A percentile compares a stretch with the other conserved stretches of the same genome.
Evolutionary conservation across 805 yeast species (phyloP).

Genomic region (Candida tammaniensis): DNA sequence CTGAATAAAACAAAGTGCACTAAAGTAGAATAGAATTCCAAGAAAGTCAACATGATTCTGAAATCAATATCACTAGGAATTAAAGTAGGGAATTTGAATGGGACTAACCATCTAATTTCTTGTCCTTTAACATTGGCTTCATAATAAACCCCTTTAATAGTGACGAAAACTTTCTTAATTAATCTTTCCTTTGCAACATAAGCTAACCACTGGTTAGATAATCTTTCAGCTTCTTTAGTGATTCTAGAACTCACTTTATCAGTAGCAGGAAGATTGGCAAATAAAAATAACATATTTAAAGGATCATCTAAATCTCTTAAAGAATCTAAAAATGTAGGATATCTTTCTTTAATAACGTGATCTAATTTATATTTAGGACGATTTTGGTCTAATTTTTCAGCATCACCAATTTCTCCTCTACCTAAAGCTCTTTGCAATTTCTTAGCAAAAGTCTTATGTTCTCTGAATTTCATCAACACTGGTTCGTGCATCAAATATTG

Average conservation of each 20-base stretch:
- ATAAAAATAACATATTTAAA: conserved; percentile 87
- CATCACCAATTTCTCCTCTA: conserved; percentile 86
- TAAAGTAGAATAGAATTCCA: conserved; percentile 92
- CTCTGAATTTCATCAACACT: conserved; percentile 84
- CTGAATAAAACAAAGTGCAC: conserved; percentile 84
- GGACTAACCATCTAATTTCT: conserved; percentile 93
- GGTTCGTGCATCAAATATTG: conserved; percentile 96
- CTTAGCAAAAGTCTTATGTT: conserved; percentile 90
- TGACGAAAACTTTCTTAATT: conserved; percentile 86
- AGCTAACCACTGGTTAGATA: conserved; percentile 95
- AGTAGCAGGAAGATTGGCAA: conserved; percentile 93
- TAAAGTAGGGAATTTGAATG: conserved; percentile 94
- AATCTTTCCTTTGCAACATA: conserved; percentile 82
- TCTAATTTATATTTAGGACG: conserved; percentile 86
- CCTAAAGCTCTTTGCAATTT: conserved; percentile 88
- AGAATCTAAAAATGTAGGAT: conserved; percentile 91
- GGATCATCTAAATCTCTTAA: conserved; percentile 94
- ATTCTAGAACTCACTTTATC: conserved; percentile 75
- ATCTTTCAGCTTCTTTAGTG: conserved; percentile 80
- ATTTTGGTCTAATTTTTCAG: conserved; percentile 76
- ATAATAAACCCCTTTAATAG: conserved; percentile 95
- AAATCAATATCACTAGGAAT: conserved; percentile 94
- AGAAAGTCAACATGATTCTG: conserved; percentile 93
- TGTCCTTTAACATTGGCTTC: conserved; percentile 89
- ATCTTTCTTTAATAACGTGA: conserved; percentile 89